These are phyloP conservation scores for Colletotrichum tofieldiae DNA, from an alignment of 2,329 filamentous ascomycete species.

Conservation along the genomic window DNA sequence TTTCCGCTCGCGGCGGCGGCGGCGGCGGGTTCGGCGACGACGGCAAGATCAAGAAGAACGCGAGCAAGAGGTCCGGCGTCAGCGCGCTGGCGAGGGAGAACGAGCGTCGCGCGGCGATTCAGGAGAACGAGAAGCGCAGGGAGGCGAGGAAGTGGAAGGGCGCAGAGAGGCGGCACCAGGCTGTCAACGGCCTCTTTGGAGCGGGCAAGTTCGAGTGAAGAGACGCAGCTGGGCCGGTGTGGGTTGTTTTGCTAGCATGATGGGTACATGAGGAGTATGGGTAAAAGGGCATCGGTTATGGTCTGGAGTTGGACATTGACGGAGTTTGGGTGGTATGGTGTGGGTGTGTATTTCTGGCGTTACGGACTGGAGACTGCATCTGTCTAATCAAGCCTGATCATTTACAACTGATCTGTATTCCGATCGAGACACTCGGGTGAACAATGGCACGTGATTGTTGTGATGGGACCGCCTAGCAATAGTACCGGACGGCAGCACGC, in stretches of 20 bases:
- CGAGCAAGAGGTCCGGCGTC: conserved; percentile 73
- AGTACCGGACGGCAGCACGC: not conserved
- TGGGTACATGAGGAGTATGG: not conserved
- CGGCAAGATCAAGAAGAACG: conserved; percentile 72
- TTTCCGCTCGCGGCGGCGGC: conserved; percentile 29
- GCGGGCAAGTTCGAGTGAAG: conserved; percentile 67
- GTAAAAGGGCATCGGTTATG: not conserved
- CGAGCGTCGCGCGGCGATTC: conserved; percentile 68
- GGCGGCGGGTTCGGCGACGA: conserved; percentile 57
- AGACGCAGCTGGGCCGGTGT: not conserved
- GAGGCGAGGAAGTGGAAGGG: conserved; percentile 72
- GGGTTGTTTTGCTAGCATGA: not conserved
- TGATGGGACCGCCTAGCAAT: not conserved
- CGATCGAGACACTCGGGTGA: not conserved
- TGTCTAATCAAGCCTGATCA: not conserved
- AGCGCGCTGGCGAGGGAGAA: conserved; percentile 74
- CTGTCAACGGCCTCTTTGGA: conserved; percentile 72
- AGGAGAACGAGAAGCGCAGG: conserved; percentile 71
- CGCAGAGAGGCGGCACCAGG: conserved; percentile 69
- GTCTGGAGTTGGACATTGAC: not conserved
- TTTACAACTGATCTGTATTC: not conserved
- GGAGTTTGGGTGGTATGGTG: not conserved
- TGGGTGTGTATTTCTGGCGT: not conserved
- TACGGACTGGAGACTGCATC: not conserved
- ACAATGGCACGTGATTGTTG: not conserved